Evolutionary conservation across 2,329 filamentous ascomycete species (phyloP).

Genomic region (Phialophora expanda): DNA sequence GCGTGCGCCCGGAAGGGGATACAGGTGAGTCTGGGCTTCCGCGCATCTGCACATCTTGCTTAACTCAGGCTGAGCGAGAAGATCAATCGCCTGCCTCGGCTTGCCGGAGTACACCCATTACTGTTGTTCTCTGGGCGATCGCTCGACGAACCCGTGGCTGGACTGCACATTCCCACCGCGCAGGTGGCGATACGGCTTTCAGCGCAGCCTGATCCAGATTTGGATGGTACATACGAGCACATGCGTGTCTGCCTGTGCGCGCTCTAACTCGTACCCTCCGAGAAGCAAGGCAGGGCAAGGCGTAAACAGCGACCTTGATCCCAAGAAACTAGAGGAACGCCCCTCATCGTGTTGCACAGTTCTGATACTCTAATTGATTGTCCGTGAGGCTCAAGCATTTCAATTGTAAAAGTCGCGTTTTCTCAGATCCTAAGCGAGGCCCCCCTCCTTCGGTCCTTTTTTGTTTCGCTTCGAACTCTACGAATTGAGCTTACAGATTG

Average conservation of each 20-base stretch:
- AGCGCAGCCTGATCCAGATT: slow-evolving; percentile 14
- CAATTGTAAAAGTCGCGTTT: not conserved
- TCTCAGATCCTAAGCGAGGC: not conserved
- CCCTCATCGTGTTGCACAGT: not conserved
- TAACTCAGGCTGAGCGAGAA: slow-evolving; percentile 15
- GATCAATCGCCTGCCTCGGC: not conserved
- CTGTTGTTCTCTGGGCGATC: not conserved
- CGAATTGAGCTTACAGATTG: too few relatives aligned
- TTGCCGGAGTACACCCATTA: slow-evolving; percentile 1
- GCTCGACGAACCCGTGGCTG: not conserved
- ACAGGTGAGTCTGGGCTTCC: not conserved
- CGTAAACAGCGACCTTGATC: not conserved
- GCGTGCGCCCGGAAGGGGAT: slow-evolving; percentile 1
- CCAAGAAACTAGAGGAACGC: not conserved
- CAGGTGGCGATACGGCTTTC: slow-evolving; percentile 1
- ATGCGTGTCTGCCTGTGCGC: not conserved
- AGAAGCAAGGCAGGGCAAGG: not conserved
- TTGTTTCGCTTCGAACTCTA: not conserved
- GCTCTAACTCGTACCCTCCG: too few relatives aligned
- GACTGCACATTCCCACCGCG: not conserved
- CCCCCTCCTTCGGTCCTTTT: not conserved
- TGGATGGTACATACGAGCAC: not conserved
- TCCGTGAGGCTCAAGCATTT: not conserved
- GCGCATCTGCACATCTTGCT: slow-evolving; percentile 10
- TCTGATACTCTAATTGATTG: too few relatives aligned